Conservation (phyloP, 2,329 filamentous ascomycete species). For the Hypoxylon sp. region DNA sequence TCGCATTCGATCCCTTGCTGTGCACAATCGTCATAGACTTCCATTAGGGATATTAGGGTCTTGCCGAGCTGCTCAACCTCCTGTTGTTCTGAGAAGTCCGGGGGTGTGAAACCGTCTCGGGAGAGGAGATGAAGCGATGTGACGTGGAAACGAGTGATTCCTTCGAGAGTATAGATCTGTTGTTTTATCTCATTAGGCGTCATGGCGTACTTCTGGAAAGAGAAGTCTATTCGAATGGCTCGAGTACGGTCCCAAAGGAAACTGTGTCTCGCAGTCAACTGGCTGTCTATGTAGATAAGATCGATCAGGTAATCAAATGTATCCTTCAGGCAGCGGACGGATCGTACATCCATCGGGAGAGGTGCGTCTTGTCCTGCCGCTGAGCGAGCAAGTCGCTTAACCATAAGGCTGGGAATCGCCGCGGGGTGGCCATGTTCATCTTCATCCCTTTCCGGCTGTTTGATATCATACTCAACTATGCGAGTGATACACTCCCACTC, state of each 20-base stretch:
- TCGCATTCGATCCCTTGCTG: constrained; percentile 70
- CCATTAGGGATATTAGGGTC: constrained; percentile 74
- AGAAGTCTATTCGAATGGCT: constrained; percentile 77
- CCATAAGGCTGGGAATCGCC: constrained; percentile 69
- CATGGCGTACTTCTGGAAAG: constrained; percentile 73
- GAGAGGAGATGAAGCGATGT: constrained; percentile 75
- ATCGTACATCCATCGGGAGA: constrained; percentile 77
- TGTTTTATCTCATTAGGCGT: constrained; percentile 69
- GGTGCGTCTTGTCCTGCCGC: constrained; percentile 78
- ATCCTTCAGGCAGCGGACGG: constrained; percentile 67
- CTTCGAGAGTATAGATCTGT: constrained; percentile 75
- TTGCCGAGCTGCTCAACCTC: constrained; percentile 78
- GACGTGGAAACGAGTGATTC: constrained; percentile 77
- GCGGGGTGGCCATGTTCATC: constrained; percentile 59
- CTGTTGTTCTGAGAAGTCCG: constrained; percentile 76
- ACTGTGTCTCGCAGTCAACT: constrained; percentile 70
- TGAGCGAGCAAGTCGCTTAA: constrained; percentile 77
- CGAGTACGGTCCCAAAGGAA: constrained; percentile 79
- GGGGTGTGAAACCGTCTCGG: constrained; percentile 66
- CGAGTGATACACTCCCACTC: constrained; percentile 75
- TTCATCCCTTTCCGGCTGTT: constrained; percentile 67
- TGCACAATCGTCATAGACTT: constrained; percentile 76
- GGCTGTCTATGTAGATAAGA: constrained; percentile 68
- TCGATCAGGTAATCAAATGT: constrained; percentile 76
- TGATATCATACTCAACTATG: constrained; percentile 73